Evolutionary conservation across 495 filamentous ascomycete species (phyloP).

Genomic region (Aspergillus cristatus): DNA sequence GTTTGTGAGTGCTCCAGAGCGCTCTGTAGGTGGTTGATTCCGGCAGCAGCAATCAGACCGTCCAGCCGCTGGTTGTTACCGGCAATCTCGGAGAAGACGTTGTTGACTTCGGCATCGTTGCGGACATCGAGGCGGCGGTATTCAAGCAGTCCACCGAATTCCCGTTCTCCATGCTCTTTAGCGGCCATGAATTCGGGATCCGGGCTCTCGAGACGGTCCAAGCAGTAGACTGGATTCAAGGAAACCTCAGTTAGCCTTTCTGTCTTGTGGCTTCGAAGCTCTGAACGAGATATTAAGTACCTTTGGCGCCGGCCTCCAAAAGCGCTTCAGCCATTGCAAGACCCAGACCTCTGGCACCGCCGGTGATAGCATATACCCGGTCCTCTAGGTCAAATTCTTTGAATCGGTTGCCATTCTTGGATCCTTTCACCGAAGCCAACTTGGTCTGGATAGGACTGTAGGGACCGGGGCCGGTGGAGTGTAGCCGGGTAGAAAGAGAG

Average conservation of each 20-base stretch:
- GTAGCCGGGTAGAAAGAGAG: constrained; percentile 1
- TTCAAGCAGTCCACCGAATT: constrained; percentile 47
- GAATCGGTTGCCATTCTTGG: constrained; percentile 22
- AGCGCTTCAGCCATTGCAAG: constrained; percentile 59
- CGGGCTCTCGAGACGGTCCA: constrained; percentile 48
- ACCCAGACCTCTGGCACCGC: constrained; percentile 54
- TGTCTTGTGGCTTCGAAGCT: constrained; percentile 14
- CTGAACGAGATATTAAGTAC: constrained; percentile 41
- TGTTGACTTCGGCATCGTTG: constrained; percentile 45
- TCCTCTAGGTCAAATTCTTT: constrained; percentile 47
- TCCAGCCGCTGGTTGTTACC: constrained; percentile 50
- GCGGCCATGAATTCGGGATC: constrained; percentile 42
- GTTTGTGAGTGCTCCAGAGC: constrained; percentile 60
- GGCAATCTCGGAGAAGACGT: constrained; percentile 45
- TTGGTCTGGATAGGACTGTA: constrained; percentile 31
- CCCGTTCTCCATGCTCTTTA: constrained; percentile 32
- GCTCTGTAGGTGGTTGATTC: constrained; percentile 64
- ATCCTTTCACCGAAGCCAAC: constrained; percentile 15
- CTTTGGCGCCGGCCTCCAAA: constrained; percentile 59
- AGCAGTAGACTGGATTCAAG: constrained; percentile 45
- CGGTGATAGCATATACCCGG: constrained; percentile 53
- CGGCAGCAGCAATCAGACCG: constrained; percentile 74
- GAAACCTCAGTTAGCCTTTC: background rate
- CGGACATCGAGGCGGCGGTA: constrained; percentile 59
- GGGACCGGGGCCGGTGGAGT: constrained; percentile 9